Evolutionary conservation across 202 grass and related monocot species (phyloP).

Genomic region (Eragrostis tef): DNA sequence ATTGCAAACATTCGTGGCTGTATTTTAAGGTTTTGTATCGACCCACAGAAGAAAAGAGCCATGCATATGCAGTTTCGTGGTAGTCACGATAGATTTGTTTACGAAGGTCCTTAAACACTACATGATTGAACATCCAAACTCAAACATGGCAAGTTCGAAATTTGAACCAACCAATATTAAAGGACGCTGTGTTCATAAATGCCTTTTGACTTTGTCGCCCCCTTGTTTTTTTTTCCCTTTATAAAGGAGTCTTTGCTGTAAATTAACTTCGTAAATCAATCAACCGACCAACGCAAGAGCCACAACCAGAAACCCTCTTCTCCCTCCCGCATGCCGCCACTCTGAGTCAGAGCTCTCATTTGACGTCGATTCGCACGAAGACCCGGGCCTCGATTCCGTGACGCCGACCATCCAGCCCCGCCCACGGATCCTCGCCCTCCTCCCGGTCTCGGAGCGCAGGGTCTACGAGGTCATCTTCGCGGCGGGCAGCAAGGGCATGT

Average conservation of each 20-base stretch:
- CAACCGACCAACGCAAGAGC: not conserved
- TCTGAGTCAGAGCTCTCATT: not conserved
- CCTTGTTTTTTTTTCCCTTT: too few species aligned
- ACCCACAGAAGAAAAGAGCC: too few species aligned
- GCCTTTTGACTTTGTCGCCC: too few species aligned
- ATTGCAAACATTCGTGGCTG: too few species aligned
- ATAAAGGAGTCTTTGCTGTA: too few species aligned
- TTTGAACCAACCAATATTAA: not conserved
- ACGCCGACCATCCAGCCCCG: slow-evolving; percentile 18
- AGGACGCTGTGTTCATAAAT: too few species aligned
- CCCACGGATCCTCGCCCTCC: slow-evolving; percentile 2
- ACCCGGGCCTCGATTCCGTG: not conserved
- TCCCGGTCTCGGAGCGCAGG: slow-evolving; percentile 26
- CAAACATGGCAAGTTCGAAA: not conserved
- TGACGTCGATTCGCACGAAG: not conserved
- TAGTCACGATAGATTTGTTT: too few species aligned
- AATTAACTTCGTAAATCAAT: not conserved
- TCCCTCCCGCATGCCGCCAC: not conserved
- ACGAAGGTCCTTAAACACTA: too few species aligned
- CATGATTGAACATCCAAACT: not conserved
- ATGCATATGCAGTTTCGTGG: too few species aligned
- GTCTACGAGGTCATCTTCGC: slow-evolving; percentile 50
- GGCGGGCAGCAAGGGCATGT: slow-evolving; percentile 63
- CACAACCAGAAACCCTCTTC: not conserved
- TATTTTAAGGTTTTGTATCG: too few species aligned